Percentiles rank a stretch among this genome's conserved stretches.
Conservation (phyloP, 1,284 basidiomycete species). For the Phlebopus sp. region DNA sequence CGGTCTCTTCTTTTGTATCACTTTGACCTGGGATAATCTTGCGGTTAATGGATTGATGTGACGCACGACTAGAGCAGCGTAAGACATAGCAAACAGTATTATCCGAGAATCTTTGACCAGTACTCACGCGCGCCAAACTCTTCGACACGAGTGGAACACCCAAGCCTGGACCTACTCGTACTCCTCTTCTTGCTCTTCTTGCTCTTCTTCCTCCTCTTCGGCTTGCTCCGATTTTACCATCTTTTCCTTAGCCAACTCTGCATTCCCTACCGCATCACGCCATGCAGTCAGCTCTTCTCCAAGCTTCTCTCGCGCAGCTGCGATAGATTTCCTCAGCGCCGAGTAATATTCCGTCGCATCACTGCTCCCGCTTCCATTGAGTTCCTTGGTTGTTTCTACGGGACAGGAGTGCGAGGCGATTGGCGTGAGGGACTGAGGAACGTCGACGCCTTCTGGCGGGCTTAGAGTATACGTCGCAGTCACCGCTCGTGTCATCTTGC, state of each 20-base stretch:
- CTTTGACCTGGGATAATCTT: too few relatives aligned
- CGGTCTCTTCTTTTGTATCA: too few relatives aligned
- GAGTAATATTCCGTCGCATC: constrained; percentile 46
- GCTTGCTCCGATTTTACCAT: constrained; percentile 38
- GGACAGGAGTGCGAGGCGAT: constrained; percentile 27
- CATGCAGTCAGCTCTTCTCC: constrained; percentile 66
- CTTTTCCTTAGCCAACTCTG: constrained; percentile 52
- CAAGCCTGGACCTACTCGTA: constrained; percentile 12
- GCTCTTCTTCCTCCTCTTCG: constrained; percentile 39
- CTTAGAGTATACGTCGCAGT: constrained; percentile 51
- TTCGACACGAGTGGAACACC: background rate
- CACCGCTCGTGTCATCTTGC: constrained; percentile 29
- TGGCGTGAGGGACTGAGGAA: constrained; percentile 19
- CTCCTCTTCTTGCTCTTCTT: constrained; percentile 36
- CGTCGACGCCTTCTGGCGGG: constrained; percentile 36
- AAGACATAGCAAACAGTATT: too few relatives aligned
- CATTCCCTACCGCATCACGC: constrained; percentile 64
- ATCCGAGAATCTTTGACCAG: too few relatives aligned
- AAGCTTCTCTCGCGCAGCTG: constrained; percentile 46
- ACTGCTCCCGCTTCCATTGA: constrained; percentile 3
- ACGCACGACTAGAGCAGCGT: too few relatives aligned
- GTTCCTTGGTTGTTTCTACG: constrained; percentile 20
- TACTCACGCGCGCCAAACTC: too few relatives aligned
- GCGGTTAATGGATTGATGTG: too few relatives aligned
- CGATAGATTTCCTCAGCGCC: constrained; percentile 47